Base-by-base conservation (phyloP, 306 rosid species). In the Aeschynomene evenia region DNA sequence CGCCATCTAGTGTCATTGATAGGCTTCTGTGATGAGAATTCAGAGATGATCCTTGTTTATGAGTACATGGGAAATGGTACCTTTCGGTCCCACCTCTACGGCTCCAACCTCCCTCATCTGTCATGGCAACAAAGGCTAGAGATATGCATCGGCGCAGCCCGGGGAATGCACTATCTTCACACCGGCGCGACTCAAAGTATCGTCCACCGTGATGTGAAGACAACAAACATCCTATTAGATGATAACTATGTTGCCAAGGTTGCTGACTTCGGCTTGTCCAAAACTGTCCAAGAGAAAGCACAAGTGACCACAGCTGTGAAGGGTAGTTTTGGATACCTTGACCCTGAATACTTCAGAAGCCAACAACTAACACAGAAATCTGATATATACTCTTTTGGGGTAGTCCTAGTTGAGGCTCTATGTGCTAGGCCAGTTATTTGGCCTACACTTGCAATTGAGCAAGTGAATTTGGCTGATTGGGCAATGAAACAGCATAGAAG, bases 311-410 rank as follows among this genome's bases (percentile, higher is more conserved):
- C 98, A 15, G 96, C 91, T 0, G 97, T 93, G 79, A 93, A 93
- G 77, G 98, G 97, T 0, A 93, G 98, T 65, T 84, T 93, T 39
- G 98, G 98, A 1, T 93, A 93, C 71, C 88, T 93, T 18, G 98
- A 93, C 65, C 98, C 96, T 2, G 91, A 90, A 55, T 90, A 93
- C 71, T 93, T 82, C 42, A 85, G 85, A 50, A 77, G 86, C 14
- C 96, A 88, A 36, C 87, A 90, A 12, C 76, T 93, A 0, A 93
- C 96, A 0, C 87, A 93, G 13, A 93, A 93, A 79, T 90, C 96
- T 1, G 94, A 93, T 59, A 78, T 93, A 6, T 93, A 90, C 74
- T 93, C 97, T 23, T 88, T 93, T 43, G 98, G 98, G 5, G 98
- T 93, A 18, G 94, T 93, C 4, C 88, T 91, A 1, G 50, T 91